Conservation (phyloP, 352 stramenopile species). For the Globisporangium recalcitrans region DNA sequence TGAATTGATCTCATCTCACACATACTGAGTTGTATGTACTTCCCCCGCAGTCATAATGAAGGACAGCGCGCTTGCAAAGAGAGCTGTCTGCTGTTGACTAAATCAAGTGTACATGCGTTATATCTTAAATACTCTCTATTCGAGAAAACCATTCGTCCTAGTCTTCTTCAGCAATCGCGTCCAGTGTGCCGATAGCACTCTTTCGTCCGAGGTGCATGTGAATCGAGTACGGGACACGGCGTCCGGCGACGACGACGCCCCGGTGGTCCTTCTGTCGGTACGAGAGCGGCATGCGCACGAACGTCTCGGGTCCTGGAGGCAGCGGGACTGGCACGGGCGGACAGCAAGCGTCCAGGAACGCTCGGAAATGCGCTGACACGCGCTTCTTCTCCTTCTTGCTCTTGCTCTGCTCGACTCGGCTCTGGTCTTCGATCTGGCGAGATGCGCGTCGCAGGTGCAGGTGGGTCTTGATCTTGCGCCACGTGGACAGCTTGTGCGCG, state of each 20-base stretch:
- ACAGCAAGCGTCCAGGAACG: slow-evolving; percentile 4
- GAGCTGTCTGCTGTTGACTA: neutral
- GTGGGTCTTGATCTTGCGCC: slow-evolving; percentile 1
- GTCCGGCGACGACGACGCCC: slow-evolving; percentile 4
- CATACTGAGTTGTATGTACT: neutral
- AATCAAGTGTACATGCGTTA: neutral
- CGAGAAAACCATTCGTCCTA: neutral
- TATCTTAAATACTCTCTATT: neutral
- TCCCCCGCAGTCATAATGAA: neutral
- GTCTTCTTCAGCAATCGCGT: slow-evolving; percentile 3
- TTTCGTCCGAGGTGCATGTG: slow-evolving; percentile 11
- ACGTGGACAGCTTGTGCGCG: neutral
- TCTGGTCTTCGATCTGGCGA: slow-evolving; percentile 4
- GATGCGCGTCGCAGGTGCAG: neutral
- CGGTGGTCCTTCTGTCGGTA: slow-evolving; percentile 5
- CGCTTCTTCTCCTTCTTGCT: neutral
- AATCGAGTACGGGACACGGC: slow-evolving; percentile 3
- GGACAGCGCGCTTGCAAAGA: neutral
- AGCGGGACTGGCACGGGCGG: neutral
- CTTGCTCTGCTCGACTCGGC: neutral
- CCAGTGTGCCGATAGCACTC: neutral
- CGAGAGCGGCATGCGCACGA: slow-evolving; percentile 3
- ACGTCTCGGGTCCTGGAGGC: slow-evolving; percentile 3
- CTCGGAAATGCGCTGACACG: neutral
- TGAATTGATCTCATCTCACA: neutral